phyloP scores from a whole-genome alignment of 441 rosid genomes.

The Adansonia madagascariensis region DNA sequence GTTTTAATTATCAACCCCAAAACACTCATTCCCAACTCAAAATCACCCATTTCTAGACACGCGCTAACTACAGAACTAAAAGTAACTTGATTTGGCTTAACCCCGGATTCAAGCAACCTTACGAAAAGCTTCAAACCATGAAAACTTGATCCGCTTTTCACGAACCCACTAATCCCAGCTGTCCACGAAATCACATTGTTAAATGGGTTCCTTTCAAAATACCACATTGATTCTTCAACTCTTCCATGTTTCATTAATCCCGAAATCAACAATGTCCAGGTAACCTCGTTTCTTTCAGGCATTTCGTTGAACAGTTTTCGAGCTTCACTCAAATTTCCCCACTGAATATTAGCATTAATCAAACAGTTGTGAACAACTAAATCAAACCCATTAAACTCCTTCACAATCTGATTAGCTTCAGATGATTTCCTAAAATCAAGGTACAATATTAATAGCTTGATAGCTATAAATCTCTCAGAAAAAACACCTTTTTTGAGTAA shows the following conservation, averaged over 20 bases:
- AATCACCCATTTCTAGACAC: conserved; percentile 42
- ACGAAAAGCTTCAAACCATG: conserved; percentile 53
- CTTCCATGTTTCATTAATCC: conserved; percentile 60
- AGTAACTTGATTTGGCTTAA: conserved; percentile 56
- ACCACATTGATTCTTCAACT: conserved; percentile 54
- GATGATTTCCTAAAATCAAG: conserved; percentile 36
- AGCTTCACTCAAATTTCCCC: conserved; percentile 56
- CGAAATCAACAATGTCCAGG: conserved; percentile 60
- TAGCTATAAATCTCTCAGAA: conserved; percentile 44
- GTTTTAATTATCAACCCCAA: conserved; percentile 50
- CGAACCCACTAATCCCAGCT: conserved; percentile 56
- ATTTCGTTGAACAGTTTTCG: conserved; percentile 63
- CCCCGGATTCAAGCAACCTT: conserved; percentile 44
- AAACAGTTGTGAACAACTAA: conserved; percentile 51
- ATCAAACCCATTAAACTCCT: conserved; percentile 53
- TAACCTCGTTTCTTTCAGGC: conserved; percentile 59
- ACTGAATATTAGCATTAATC: conserved; percentile 38
- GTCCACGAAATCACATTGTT: conserved; percentile 60
- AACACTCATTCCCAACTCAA: conserved; percentile 45
- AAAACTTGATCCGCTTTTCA: conserved; percentile 46
- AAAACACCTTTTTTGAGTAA: conserved; percentile 50
- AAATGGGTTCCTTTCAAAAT: conserved; percentile 59
- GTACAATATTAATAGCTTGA: conserved; percentile 59
- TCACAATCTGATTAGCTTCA: conserved; percentile 50
- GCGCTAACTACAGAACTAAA: conserved; percentile 52